These are phyloP conservation scores for Aspergillus taichungensis DNA, from an alignment of 495 filamentous ascomycete genomes.

Conservation along the genomic window DNA sequence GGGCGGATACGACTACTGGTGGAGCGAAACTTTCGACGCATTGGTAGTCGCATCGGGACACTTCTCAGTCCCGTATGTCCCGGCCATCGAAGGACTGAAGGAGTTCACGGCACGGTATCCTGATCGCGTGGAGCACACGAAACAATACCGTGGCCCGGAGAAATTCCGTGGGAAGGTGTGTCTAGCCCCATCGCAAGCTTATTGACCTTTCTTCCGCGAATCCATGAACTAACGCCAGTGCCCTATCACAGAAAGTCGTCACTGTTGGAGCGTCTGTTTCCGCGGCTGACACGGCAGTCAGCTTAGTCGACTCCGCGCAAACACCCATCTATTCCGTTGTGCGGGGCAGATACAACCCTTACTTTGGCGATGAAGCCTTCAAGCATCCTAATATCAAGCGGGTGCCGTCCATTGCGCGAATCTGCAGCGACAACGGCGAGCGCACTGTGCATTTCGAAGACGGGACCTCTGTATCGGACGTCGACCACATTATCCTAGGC, in stretches of 20 bases:
- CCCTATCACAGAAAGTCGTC: conserved; percentile 27
- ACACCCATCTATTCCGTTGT: conserved; percentile 28
- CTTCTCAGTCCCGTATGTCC: conserved; percentile 65
- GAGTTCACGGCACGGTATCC: conserved; percentile 28
- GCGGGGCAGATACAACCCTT: conserved; percentile 38
- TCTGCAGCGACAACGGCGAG: conserved; percentile 28
- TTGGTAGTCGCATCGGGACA: conserved; percentile 76
- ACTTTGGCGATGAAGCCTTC: conserved; percentile 45
- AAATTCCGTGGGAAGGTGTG: conserved; percentile 30
- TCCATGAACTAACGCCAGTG: background rate
- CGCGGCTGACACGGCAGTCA: conserved; percentile 33
- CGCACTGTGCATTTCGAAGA: conserved; percentile 39
- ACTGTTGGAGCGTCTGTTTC: conserved; percentile 37
- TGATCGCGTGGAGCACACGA: conserved; percentile 29
- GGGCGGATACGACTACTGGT: conserved; percentile 30
- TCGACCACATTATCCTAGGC: conserved; percentile 50
- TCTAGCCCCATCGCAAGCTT: no score
- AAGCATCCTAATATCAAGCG: conserved; percentile 38
- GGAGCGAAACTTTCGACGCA: conserved; percentile 51
- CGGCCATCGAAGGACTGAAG: conserved; percentile 40
- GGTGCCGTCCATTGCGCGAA: conserved; percentile 37
- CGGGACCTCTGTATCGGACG: conserved; percentile 34
- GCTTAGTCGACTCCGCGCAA: conserved; percentile 22
- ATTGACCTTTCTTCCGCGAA: background rate
- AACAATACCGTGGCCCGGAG: conserved; percentile 30